phyloP scores from a whole-genome alignment of 2,329 filamentous ascomycete species.

The Trichophyton schoenleinii region DNA sequence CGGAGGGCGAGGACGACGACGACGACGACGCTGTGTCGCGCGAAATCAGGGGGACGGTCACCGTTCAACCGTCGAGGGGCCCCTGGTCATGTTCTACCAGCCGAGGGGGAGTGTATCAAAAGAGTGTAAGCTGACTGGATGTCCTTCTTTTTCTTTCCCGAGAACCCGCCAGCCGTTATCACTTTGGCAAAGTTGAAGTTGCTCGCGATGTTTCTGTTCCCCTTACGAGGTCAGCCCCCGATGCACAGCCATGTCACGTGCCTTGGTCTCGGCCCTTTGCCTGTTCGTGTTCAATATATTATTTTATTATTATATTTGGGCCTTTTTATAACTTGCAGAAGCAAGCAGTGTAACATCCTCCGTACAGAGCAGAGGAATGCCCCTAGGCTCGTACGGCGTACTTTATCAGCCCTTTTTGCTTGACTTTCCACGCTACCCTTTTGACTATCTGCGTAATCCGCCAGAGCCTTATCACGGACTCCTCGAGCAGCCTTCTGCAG shows the following conservation, averaged over 20 bases:
- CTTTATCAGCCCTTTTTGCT: no score
- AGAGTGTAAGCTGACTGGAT: background rate
- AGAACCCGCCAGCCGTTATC: background rate
- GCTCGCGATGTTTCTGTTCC: background rate
- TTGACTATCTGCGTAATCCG: no score
- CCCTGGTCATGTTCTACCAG: slow-evolving; percentile 9
- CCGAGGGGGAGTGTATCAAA: background rate
- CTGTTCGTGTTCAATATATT: no score
- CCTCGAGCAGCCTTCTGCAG: no score
- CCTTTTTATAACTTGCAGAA: no score
- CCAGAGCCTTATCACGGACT: no score
- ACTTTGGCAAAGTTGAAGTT: background rate
- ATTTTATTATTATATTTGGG: no score
- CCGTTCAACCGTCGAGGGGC: background rate
- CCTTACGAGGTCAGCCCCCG: background rate
- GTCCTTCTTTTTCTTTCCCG: background rate
- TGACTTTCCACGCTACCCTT: no score
- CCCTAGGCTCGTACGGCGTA: no score
- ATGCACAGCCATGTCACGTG: slow-evolving; percentile 2
- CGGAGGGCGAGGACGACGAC: no score
- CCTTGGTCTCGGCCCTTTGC: background rate
- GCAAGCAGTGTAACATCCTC: no score
- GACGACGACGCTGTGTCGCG: background rate
- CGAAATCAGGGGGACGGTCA: background rate
- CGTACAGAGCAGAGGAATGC: no score